Evolutionary conservation across 2,329 filamentous ascomycete genomes (phyloP), one percentile per base, ranked within the genome.

Genomic region (Orbilia blumenaviensis): DNA sequence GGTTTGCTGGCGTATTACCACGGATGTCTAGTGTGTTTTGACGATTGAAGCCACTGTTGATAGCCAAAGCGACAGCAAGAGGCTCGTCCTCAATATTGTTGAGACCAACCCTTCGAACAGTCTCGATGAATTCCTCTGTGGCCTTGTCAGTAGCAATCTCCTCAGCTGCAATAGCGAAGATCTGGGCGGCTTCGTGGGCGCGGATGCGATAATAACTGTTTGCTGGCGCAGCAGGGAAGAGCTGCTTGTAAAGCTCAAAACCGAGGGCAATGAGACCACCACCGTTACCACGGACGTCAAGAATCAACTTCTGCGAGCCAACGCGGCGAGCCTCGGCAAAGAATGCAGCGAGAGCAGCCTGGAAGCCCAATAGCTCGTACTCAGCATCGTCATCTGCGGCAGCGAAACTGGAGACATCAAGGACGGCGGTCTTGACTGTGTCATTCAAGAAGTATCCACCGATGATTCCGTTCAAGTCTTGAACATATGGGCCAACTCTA

Each of bases 241-340:
- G 83, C 78, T 87, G 85, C 36, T 84, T 84, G 80, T 89, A 89
- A 0, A 86, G 79, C 36, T 86, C 84, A 52, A 84, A 84, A 0
- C 85, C 86, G 2, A 84, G 83, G 3, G 82, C 78, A 10, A 88
- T 79, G 38, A 82, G 81, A 0, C 90, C 89, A 44, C 89, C 90
- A 0, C 83, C 84, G 78, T 92, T 92, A 1, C 83, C 84, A 2
- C 87, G 85, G 6, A 91, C 80, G 77, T 92, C 90, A 73, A 92
- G 86, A 27, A 92, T 84, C 6, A 92, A 21, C 18, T 54, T 66
- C 42, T 75, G 56, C 9, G 71, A 54, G 4, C 29, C 46, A 18
- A 41, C 48, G 3, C 63, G 54, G 23, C 29, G 21, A 44, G 48
- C 44, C 23, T 75, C 71, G 8, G 46, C 56, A 36, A 75, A 68